Evolutionary conservation across 1,284 basidiomycete species (phyloP).

Genomic region (Termitomyces sp.): DNA sequence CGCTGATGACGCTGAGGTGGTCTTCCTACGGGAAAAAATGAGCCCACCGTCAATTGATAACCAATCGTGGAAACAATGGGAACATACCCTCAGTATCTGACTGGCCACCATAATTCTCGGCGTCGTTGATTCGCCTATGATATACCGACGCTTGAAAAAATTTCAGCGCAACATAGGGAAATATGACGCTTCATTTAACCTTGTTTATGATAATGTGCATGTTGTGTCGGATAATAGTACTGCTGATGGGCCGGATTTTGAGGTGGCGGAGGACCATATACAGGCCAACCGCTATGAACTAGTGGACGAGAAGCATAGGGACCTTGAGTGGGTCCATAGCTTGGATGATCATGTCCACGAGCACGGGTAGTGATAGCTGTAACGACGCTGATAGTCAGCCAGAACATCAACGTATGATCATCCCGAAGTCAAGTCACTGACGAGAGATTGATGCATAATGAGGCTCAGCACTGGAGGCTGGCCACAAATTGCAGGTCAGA

Average conservation of each 20-base stretch:
- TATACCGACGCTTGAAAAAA: background rate
- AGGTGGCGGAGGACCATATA: background rate
- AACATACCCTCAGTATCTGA: background rate
- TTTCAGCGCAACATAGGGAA: background rate
- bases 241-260: background rate
- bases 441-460: slow-evolving; percentile 4
- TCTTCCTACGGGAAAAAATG: background rate
- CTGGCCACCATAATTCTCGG: background rate
- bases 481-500: slow-evolving; percentile 18
- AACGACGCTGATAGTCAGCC: slow-evolving; percentile 4
- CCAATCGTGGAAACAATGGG: background rate
- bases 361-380: background rate
- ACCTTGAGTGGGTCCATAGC: background rate
- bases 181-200: background rate
- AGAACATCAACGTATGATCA: background rate
- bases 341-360: background rate
- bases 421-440: background rate
- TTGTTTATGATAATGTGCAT: background rate
- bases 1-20: background rate
- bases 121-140: no score
- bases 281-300: background rate
- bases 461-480: slow-evolving; percentile 15
- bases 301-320: background rate
- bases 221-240: background rate
- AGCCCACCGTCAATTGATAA: background rate